Conservation (phyloP, 306 rosid species). For the Acacia confusa region DNA sequence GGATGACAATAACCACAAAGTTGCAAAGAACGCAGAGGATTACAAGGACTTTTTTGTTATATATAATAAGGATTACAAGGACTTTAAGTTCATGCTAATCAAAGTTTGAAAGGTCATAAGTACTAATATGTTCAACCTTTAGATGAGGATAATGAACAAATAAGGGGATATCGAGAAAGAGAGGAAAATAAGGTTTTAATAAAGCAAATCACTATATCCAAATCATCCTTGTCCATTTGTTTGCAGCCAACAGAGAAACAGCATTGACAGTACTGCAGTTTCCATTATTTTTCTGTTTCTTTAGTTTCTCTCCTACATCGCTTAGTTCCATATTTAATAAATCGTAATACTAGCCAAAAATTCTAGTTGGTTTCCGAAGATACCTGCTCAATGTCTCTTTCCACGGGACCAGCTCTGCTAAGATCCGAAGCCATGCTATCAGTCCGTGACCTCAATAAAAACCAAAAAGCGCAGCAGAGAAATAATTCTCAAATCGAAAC, state of each 20-base stretch:
- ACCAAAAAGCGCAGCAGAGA: conserved; percentile 11
- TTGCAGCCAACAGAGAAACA: neutral
- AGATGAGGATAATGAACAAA: neutral
- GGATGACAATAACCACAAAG: neutral
- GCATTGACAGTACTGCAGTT: neutral
- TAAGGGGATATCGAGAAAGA: neutral
- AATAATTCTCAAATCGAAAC: conserved; percentile 44
- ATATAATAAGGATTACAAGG: neutral
- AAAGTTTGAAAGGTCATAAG: neutral
- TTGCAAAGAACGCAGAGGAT: neutral
- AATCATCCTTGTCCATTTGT: conserved; percentile 6
- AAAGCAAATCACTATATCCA: conserved; percentile 7
- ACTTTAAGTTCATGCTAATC: neutral
- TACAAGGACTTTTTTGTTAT: neutral
- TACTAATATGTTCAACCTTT: neutral
- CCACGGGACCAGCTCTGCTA: conserved; percentile 67
- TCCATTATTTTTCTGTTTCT: neutral
- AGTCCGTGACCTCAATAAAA: conserved; percentile 51
- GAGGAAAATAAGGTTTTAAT: neutral
- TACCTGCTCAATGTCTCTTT: conserved; percentile 87
- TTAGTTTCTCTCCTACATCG: neutral
- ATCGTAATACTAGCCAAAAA: neutral
- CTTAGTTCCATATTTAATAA: neutral
- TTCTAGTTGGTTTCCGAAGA: conserved; percentile 1
- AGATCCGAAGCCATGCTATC: conserved; percentile 77